Base-by-base conservation (phyloP, 441 rosid species). In the Adansonia gregorii region DNA sequence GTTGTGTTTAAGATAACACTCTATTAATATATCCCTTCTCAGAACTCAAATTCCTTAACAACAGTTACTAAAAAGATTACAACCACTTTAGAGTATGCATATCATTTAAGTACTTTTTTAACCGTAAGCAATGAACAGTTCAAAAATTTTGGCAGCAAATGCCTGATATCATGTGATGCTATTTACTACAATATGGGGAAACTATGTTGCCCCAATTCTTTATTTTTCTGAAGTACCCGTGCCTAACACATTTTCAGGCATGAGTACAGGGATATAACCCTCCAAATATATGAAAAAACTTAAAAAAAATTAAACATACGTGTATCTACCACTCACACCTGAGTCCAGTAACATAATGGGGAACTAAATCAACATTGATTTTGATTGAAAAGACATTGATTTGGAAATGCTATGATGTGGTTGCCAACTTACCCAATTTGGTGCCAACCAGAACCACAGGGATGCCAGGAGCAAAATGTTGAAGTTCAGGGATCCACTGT, bases 401-500 rank as follows among this genome's bases (percentile, higher is more conserved):
- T n/a, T 72, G 27, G 14, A 55, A 72, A 72, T 31, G 48, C 9
- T 72, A 56, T 8, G 75, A 70, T 49, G 61, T 67, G 63, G 19
- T 51, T 10, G 41, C 39, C 39, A 15, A 76, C 89, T 88, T 74
- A 93, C 99, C 99, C 83, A 94, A 75, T 89, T 96, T 96, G 80
- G 99, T 94, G 59, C 98, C 99, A 17, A 91, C 98, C 72, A 96
- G 88, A 41, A 96, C 98, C 17, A 94, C 77, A 8, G 99, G 98
- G 73, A 96, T 86, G 76, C 98, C 97, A 0, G 97, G 97, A 63
- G 94, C 94, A 85, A 82, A 93, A 84, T 93, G 99, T 83, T 91
- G 96, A 71, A 96, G 98, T 83, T 96, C 99, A 79, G 98, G 98
- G 82, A 94, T 89, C 99, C 99, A 96, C 97, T 91, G 90, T 74